These are phyloP conservation scores for Cymodocea nodosa DNA, from an alignment of 116 monocot genomes.

Conservation along the genomic window DNA sequence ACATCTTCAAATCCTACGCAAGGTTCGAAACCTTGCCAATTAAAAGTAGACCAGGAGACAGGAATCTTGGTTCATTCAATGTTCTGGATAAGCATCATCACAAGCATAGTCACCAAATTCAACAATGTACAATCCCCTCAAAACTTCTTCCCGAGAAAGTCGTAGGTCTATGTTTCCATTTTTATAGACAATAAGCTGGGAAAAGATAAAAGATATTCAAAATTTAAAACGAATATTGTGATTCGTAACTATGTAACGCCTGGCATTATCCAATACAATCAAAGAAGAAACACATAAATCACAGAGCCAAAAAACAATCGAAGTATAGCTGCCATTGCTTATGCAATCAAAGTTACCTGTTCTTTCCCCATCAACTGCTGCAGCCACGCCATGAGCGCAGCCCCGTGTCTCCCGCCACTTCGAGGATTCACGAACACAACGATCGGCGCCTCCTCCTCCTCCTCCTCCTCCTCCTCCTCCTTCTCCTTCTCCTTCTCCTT, in stretches of 20 bases:
- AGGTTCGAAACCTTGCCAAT: too few species aligned
- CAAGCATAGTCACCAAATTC: too few species aligned
- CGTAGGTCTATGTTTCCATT: too few species aligned
- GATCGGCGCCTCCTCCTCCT: constrained; percentile 40
- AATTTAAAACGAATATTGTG: not conserved
- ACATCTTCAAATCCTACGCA: too few species aligned
- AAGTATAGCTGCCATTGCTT: too few species aligned
- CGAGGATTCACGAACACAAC: constrained; percentile 70
- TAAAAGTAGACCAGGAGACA: too few species aligned
- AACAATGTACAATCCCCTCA: too few species aligned
- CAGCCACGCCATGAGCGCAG: constrained; percentile 47
- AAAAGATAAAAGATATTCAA: too few species aligned
- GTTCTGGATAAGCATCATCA: too few species aligned
- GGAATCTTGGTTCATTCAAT: too few species aligned
- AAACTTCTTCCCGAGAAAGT: too few species aligned
- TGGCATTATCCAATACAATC: not conserved
- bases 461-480: constrained; percentile 14
- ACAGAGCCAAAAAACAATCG: not conserved
- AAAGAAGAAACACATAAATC: not conserved
- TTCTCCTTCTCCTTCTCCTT: not conserved
- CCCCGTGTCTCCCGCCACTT: constrained; percentile 74
- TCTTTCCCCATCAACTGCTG: constrained; percentile 63
- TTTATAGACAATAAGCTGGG: too few species aligned
- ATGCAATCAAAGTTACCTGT: constrained; percentile 50
- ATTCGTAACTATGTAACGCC: not conserved